phyloP scores from a whole-genome alignment of 2,329 filamentous ascomycete species.

The Aspergillus sp. region DNA sequence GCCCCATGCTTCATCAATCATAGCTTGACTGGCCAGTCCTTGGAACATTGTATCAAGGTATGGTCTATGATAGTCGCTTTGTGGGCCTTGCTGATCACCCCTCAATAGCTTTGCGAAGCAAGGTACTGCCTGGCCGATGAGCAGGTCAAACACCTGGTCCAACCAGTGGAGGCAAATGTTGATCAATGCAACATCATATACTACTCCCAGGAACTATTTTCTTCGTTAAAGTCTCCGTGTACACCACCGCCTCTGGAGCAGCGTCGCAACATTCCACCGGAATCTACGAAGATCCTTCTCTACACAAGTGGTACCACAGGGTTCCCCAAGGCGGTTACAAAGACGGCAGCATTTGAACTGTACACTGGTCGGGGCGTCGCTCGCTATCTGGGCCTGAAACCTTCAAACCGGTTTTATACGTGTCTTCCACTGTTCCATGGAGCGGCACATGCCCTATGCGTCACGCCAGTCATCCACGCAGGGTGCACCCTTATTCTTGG shows the following conservation, averaged over 20 bases:
- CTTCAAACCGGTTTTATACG: neutral
- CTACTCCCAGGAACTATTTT: neutral
- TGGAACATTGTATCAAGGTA: neutral
- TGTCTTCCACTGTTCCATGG: slow-evolving; percentile 2
- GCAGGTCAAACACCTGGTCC: neutral
- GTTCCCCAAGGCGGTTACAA: slow-evolving; percentile 2
- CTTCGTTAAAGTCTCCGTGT: neutral
- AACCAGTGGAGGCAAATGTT: neutral
- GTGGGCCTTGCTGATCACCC: neutral
- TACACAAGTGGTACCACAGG: slow-evolving; percentile 8
- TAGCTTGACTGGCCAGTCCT: neutral
- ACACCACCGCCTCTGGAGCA: neutral
- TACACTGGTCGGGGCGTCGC: neutral
- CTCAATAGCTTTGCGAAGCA: neutral
- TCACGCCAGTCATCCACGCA: neutral
- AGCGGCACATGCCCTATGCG: neutral
- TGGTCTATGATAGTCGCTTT: too few species aligned
- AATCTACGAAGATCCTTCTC: neutral
- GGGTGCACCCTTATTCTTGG: slow-evolving; percentile 3
- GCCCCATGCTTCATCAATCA: slow-evolving; percentile 1
- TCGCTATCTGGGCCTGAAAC: neutral
- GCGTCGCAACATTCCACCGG: neutral
- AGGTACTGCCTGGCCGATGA: neutral
- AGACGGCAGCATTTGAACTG: neutral
- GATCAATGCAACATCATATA: neutral